phyloP scores from a whole-genome alignment of 148 eudicot genomes.

The Spergularia bocconei region DNA sequence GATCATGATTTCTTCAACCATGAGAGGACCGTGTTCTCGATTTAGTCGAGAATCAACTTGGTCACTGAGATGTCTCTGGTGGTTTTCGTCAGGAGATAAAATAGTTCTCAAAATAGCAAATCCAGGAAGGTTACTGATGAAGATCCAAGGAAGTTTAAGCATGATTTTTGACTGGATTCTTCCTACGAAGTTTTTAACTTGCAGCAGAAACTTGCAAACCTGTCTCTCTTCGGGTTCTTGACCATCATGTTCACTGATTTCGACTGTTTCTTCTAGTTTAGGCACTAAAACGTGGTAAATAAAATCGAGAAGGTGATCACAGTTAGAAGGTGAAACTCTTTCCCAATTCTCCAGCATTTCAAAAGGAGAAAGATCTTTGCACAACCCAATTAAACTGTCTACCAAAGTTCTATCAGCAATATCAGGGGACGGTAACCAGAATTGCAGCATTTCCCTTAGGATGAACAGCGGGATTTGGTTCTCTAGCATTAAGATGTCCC shows the following conservation, averaged over 20 bases:
- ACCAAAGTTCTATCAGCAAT: slow-evolving; percentile 21
- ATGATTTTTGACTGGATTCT: slow-evolving; percentile 19
- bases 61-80: not conserved
- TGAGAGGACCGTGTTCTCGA: slow-evolving; percentile 12
- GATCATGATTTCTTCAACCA: slow-evolving; percentile 37
- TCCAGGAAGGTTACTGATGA: slow-evolving; percentile 31
- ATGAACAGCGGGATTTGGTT: slow-evolving; percentile 43
- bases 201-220: slow-evolving; percentile 7
- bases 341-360: slow-evolving; percentile 2
- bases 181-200: not conserved
- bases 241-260: slow-evolving; percentile 10
- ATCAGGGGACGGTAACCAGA: slow-evolving; percentile 5
- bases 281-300: slow-evolving; percentile 31
- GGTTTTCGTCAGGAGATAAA: slow-evolving; percentile 2
- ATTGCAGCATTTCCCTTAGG: slow-evolving; percentile 22
- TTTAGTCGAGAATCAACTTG: slow-evolving; percentile 5
- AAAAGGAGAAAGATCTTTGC: slow-evolving; percentile 33
- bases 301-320: slow-evolving; percentile 39
- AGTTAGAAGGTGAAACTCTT: slow-evolving; percentile 9
- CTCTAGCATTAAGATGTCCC: slow-evolving; percentile 46
- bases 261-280: slow-evolving; percentile 17
- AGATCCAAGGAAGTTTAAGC: slow-evolving; percentile 28
- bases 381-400: slow-evolving; percentile 19
- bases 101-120: slow-evolving; percentile 26
- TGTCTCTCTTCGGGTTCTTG: slow-evolving; percentile 18